Evolutionary conservation across 176 grass and related monocot species (phyloP), one percentile per base, ranked within the genome.

Genomic region (Secale cereale): DNA sequence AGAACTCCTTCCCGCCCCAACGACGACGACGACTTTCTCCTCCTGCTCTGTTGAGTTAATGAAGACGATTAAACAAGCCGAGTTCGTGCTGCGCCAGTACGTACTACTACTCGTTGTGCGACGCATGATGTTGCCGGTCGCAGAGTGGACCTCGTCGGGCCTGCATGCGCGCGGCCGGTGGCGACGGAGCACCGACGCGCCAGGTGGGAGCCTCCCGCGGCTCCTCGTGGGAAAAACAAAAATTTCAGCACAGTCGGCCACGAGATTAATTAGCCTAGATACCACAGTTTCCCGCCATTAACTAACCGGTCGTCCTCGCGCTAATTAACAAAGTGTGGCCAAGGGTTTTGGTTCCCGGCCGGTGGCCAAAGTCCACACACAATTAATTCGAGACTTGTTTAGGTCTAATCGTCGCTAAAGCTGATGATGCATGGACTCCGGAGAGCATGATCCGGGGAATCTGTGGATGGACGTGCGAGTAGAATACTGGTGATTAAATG

Each of bases 361-460:
- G 81, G 68, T 62, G 59, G 59, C 41, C 19, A 19, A 84, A 77
- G 82, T 54, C 82, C 41, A 23, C 28, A 57, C 54, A 57, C 54
- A 57, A 57, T 57, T 57, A 15, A 12, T 36, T 23, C 14, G 71
- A 40, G 14, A 35, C 7, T 77, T 54, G 61, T 77, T 77, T 66
- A 52, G 37, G n/a, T 25, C 22, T 15, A 30, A 83, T 73, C 54
- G 4, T 73, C 28, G 70, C 57, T 65, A 77, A 84, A 33, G 75
- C 56, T 70, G 50, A 57, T 72, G 31, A 4, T 50, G 33, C 36
- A 52, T 35, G 81, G 35, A 54, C 81, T 15, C 62, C 4, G 13
- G 64, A 46, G 22, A 70, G 83, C 87, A 85, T 57, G 76, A 85
- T 70, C 83, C 29, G 48, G 45, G 75, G 80, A 87, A 86, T 74